phyloP scores from a whole-genome alignment of 2,329 filamentous ascomycete genomes.

The Zasmidium cellare region DNA sequence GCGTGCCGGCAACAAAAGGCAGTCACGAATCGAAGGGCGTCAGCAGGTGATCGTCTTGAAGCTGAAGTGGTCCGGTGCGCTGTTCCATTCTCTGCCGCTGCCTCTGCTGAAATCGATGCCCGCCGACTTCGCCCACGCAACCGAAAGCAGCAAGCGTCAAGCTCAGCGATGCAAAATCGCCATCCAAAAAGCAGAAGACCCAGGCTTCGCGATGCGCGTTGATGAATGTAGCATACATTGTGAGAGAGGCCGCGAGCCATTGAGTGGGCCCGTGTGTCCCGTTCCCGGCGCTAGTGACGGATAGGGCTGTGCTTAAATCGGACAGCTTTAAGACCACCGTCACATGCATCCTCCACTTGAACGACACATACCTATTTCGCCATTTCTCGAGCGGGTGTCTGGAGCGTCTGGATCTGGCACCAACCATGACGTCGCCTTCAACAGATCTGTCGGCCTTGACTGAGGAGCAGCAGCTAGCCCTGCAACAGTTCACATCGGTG shows the following conservation, averaged over 20 bases:
- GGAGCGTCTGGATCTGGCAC: neutral
- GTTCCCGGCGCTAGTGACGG: neutral
- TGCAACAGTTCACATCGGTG: constrained; percentile 85
- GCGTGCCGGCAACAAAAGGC: neutral
- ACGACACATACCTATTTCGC: neutral
- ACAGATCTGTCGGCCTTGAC: constrained; percentile 70
- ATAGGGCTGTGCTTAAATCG: neutral
- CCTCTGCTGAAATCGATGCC: too few relatives aligned
- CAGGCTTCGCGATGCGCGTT: too few relatives aligned
- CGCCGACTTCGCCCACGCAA: too few relatives aligned
- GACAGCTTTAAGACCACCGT: neutral
- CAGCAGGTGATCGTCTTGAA: constrained; percentile 5
- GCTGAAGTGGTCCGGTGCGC: neutral
- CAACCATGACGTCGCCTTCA: constrained; percentile 10
- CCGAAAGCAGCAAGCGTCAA: too few relatives aligned
- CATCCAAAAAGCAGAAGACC: too few relatives aligned
- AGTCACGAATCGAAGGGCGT: constrained; percentile 1
- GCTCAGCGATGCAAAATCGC: too few relatives aligned
- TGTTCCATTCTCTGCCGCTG: constrained; percentile 1
- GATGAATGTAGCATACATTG: neutral
- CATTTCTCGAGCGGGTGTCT: neutral
- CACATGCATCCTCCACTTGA: neutral
- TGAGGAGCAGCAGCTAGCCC: constrained; percentile 73
- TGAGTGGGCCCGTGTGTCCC: neutral
- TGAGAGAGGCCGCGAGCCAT: neutral